Base-by-base conservation (phyloP, 202 grass and related monocot species). In the Panicum hallii region DNA sequence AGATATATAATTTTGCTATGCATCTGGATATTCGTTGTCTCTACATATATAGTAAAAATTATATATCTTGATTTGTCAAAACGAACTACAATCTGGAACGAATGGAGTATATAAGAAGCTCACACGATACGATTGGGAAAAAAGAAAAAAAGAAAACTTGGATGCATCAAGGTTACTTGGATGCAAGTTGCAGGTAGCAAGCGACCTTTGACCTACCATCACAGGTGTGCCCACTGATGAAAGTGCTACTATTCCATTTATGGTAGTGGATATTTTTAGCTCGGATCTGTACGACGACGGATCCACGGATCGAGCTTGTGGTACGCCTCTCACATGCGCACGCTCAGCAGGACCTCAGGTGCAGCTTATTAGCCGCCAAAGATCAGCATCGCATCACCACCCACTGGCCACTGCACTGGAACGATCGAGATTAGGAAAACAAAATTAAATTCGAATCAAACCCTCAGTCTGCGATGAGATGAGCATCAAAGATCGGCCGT, bases 231-330 rank as follows among this genome's bases (percentile, higher is more conserved):
- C 43, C 43, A 70, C n/a, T 8, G 3, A 17, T 72, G 69, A 72
- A 72, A 17, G 69, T 50, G 23, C 5, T 38, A 49, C 19, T 40
- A 28, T 67, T 80, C 63, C 77, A 67, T 67, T 67, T 53, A 80
- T 67, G 40, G 77, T 41, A 53, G 28, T 41, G 36, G 77, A 80
- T 67, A 53, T 80, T 67, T 80, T 52, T 22, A 14, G 71, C 15
- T 17, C 17, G 0, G 17, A 48, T 22, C 15, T 22, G 46, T 78
- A 47, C 8, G 14, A 63, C 4, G 42, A 32, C 15, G 34, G 64
- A 67, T 43, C 63, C 64, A 53, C 50, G 1, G 17, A 67, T 67
- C 36, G 3, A 67, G 64, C 34, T 67, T 15, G 36, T 58, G 38
- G 74, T 57, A 75, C 34, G 20, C 6, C 53, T 8, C n/a, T 36